Evolutionary conservation across 148 eudicot genomes (phyloP), one percentile per base, ranked within the genome.

Genomic region (Diospyros kaki): DNA sequence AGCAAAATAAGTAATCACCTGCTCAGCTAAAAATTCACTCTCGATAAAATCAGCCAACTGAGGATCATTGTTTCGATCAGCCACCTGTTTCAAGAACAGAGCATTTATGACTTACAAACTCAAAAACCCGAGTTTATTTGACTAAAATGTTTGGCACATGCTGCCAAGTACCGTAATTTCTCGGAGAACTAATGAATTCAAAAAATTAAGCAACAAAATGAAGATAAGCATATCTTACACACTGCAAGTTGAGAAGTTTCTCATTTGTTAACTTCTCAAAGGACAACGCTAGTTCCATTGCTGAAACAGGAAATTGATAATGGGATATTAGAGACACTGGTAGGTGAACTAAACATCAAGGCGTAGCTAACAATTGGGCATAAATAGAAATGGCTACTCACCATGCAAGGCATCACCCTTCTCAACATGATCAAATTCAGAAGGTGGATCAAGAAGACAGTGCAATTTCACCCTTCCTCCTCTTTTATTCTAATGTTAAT

Each of bases 381-480:
- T 40, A 5, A 50, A 38, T 12, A 67, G 56, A 67, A 50, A 48
- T 18, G 56, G 72, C 14, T n/a, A 78, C 68, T 76, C 66, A 93
- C 98, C 98, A 83, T 87, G 79, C 51, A 93, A 60, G 3, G 96
- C 98, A 81, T 91, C 98, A 42, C 98, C 98, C 82, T 89, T 91
- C 77, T 93, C 96, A 61, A 64, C 83, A 71, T 93, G 83, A 65
- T 87, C 87, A 74, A 83, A 93, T 15, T 93, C 98, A 5, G 94
- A 80, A 70, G 80, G 88, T 3, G 96, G 89, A 78, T 61, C 74
- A 72, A 84, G 43, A 50, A 93, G 77, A 42, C 86, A 69, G 68
- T 80, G 81, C 40, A 93, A 73, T 76, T 86, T 86, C 68, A 93
- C 98, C 75, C 86, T 89, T 79, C 98, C 98, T 69, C 96, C 98